These are phyloP conservation scores for Flammula alnicola DNA, from an alignment of 1,284 basidiomycete species.

Conservation along the genomic window DNA sequence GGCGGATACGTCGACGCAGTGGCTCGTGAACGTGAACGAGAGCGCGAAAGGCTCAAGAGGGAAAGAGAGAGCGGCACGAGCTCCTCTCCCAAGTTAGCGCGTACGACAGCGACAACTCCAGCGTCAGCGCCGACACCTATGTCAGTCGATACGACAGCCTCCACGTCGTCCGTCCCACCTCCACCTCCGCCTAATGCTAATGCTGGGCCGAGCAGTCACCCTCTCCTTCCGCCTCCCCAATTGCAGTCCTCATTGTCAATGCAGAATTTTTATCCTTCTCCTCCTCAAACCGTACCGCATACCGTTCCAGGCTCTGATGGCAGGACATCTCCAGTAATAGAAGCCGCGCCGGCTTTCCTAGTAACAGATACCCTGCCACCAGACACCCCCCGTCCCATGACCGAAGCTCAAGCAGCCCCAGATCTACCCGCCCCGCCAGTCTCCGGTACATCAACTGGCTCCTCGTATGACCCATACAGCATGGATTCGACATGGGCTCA, in stretches of 20 bases:
- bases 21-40: slow-evolving; percentile 70
- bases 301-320: slow-evolving; percentile 26
- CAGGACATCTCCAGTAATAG: slow-evolving; percentile 33
- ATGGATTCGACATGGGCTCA: slow-evolving; percentile 50
- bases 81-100: slow-evolving; percentile 43
- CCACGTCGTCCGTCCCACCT: slow-evolving; percentile 1
- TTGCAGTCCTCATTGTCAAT: slow-evolving; percentile 27
- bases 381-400: not conserved
- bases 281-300: slow-evolving; percentile 49
- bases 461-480: slow-evolving; percentile 43
- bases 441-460: slow-evolving; percentile 22
- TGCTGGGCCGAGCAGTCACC: slow-evolving; percentile 8
- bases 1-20: slow-evolving; percentile 72
- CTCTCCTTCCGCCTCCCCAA: slow-evolving; percentile 6
- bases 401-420: not conserved
- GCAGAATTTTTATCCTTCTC: slow-evolving; percentile 58
- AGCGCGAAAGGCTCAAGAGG: slow-evolving; percentile 69
- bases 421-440: slow-evolving; percentile 5
- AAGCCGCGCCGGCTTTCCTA: slow-evolving; percentile 14
- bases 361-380: not conserved
- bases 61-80: slow-evolving; percentile 53
- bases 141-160: slow-evolving; percentile 9
- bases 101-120: slow-evolving; percentile 36
- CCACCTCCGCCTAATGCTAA: slow-evolving; percentile 11
- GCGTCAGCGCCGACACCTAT: slow-evolving; percentile 27